These are phyloP conservation scores for Coemansia sp. DNA, from an alignment of 192 early-diverging fungal species.

Conservation along the genomic window DNA sequence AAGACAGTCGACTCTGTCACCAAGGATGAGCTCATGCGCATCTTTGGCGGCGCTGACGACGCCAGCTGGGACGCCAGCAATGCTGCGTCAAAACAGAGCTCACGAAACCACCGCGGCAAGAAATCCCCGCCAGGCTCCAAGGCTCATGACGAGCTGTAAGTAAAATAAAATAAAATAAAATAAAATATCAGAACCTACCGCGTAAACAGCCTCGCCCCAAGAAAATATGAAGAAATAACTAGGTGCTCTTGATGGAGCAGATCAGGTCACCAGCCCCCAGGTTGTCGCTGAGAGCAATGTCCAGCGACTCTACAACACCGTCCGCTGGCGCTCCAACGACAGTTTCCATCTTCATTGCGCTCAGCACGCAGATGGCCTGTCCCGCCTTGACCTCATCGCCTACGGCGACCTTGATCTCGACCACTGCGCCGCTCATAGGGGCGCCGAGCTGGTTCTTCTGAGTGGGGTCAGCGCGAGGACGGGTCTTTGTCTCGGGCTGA, in stretches of 20 bases:
- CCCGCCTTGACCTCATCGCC: slow-evolving; percentile 84
- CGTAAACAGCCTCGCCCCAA: too few relatives aligned
- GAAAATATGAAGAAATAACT: slow-evolving; percentile 4
- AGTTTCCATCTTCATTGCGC: slow-evolving; percentile 99
- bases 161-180: slow-evolving; percentile 3
- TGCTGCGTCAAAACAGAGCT: background rate
- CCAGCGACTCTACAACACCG: slow-evolving; percentile 71
- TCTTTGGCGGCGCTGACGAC: slow-evolving; percentile 8
- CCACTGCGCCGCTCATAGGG: slow-evolving; percentile 95
- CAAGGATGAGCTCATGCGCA: slow-evolving; percentile 7
- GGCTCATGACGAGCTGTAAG: slow-evolving; percentile 42
- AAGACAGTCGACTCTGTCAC: slow-evolving; percentile 12
- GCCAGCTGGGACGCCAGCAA: slow-evolving; percentile 32
- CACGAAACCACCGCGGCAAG: slow-evolving; percentile 9
- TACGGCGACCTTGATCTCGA: slow-evolving; percentile 83
- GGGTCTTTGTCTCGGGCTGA: slow-evolving; percentile 58
- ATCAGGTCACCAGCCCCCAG: slow-evolving; percentile 83
- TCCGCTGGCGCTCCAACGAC: slow-evolving; percentile 78
- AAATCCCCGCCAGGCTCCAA: slow-evolving; percentile 12
- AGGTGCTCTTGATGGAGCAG: slow-evolving; percentile 29
- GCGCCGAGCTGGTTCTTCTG: slow-evolving; percentile 83
- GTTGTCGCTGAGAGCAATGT: slow-evolving; percentile 71
- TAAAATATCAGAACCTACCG: too few relatives aligned
- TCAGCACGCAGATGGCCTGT: slow-evolving; percentile 85
- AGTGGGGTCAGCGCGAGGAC: slow-evolving; percentile 70